phyloP scores from a whole-genome alignment of 805 yeast genomes.

The Lachancea kluyveri region DNA sequence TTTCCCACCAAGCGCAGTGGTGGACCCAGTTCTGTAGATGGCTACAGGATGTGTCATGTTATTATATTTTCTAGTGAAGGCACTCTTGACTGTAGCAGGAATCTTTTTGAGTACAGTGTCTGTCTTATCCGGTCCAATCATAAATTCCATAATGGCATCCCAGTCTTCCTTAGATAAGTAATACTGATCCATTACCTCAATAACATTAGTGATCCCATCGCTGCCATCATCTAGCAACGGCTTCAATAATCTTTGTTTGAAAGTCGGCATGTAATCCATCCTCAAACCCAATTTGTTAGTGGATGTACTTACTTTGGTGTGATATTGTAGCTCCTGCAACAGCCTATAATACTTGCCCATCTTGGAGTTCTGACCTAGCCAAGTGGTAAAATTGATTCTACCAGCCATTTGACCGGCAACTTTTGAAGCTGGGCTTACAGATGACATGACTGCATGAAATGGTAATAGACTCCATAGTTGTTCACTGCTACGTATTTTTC shows the following conservation, averaged over 20 bases:
- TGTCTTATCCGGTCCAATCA: constrained; percentile 55
- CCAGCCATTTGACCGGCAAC: constrained; percentile 68
- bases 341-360: constrained; percentile 68
- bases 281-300: constrained; percentile 72
- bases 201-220: constrained; percentile 60
- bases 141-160: constrained; percentile 80
- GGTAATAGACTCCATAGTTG: constrained; percentile 95
- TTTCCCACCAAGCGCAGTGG: constrained; percentile 33
- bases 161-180: constrained; percentile 87
- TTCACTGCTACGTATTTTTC: constrained; percentile 78
- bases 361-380: constrained; percentile 90
- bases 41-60: constrained; percentile 74
- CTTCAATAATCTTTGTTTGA: constrained; percentile 47
- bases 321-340: constrained; percentile 84
- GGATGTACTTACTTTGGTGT: constrained; percentile 72
- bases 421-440: constrained; percentile 70
- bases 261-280: constrained; percentile 63
- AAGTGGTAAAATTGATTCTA: constrained; percentile 72
- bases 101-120: constrained; percentile 50
- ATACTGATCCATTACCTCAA: constrained; percentile 75
- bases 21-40: constrained; percentile 65
- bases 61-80: constrained; percentile 84
- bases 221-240: constrained; percentile 54
- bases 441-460: constrained; percentile 78
- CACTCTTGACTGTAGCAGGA: constrained; percentile 72